Percentiles rank a stretch among this genome's conserved stretches.
phyloP scores from a whole-genome alignment of 495 filamentous ascomycete genomes.

The Aspergillus indologenus region DNA sequence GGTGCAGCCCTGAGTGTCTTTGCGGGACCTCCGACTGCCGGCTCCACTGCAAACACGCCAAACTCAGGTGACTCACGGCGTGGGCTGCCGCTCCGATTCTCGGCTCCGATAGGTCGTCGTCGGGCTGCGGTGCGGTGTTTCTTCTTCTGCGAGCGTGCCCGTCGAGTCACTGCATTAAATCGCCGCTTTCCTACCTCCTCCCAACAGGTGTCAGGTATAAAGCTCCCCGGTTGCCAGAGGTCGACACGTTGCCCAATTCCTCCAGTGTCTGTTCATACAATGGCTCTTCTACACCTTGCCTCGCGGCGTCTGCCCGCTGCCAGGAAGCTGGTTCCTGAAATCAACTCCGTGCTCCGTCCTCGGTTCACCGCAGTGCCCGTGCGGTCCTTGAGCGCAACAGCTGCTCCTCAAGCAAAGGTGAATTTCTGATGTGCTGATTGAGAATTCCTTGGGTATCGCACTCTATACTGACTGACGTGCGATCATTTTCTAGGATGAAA shows the following conservation, averaged over 20 bases:
- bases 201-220: neutral
- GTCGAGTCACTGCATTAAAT: neutral
- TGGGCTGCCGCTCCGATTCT: neutral
- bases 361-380: constrained; percentile 33
- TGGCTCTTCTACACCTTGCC: constrained; percentile 34
- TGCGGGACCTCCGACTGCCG: no score
- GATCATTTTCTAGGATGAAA: constrained; percentile 53
- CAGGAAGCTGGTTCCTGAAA: constrained; percentile 26
- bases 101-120: neutral
- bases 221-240: neutral
- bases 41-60: neutral
- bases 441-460: neutral
- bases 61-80: neutral
- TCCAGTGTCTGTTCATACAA: constrained; percentile 2
- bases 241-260: neutral
- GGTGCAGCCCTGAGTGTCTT: no score
- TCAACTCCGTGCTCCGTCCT: constrained; percentile 39
- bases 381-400: constrained; percentile 24
- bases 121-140: neutral
- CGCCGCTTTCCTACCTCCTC: neutral
- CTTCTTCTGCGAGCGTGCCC: neutral
- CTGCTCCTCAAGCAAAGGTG: constrained; percentile 19
- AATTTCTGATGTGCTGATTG: neutral
- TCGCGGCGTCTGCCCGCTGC: constrained; percentile 41
- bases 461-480: constrained; percentile 1